These are phyloP conservation scores for Aspergillus ruber DNA, from an alignment of 2,329 filamentous ascomycete species.

Conservation along the genomic window DNA sequence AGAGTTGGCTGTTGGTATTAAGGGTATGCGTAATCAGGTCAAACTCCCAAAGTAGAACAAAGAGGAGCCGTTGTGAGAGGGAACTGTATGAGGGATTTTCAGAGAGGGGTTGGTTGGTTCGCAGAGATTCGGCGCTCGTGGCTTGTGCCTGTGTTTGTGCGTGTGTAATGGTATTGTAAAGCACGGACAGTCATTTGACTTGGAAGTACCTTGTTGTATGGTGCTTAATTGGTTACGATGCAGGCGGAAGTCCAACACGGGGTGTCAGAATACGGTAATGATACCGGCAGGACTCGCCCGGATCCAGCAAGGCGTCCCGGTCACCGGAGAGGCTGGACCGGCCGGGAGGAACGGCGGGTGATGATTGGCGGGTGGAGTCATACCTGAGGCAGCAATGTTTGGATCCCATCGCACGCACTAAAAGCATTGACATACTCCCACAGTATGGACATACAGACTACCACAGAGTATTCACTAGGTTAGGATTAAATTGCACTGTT, in stretches of 20 bases:
- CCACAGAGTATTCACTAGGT: too few species aligned
- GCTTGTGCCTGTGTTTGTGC: background rate
- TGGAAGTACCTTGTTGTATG: too few species aligned
- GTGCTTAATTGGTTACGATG: too few species aligned
- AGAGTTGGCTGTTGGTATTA: background rate
- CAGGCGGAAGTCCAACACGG: too few species aligned
- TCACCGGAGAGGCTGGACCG: background rate
- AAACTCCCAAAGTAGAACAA: background rate
- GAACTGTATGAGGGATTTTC: slow-evolving; percentile 20
- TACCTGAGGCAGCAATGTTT: background rate
- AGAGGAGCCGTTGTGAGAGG: background rate
- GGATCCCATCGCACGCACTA: too few species aligned
- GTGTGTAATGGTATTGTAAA: background rate
- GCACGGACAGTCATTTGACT: too few species aligned
- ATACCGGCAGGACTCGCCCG: background rate
- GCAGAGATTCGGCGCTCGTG: background rate
- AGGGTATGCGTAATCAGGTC: too few species aligned
- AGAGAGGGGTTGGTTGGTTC: slow-evolving; percentile 1
- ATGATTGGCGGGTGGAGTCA: too few species aligned
- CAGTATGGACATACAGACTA: too few species aligned
- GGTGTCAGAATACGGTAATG: background rate
- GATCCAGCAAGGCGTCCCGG: background rate
- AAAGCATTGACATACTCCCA: too few species aligned
- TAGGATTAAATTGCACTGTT: too few species aligned
- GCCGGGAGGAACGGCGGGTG: too few species aligned